Conservation (phyloP, 2,329 filamentous ascomycete species). For the Penicillium sclerotigenum region DNA sequence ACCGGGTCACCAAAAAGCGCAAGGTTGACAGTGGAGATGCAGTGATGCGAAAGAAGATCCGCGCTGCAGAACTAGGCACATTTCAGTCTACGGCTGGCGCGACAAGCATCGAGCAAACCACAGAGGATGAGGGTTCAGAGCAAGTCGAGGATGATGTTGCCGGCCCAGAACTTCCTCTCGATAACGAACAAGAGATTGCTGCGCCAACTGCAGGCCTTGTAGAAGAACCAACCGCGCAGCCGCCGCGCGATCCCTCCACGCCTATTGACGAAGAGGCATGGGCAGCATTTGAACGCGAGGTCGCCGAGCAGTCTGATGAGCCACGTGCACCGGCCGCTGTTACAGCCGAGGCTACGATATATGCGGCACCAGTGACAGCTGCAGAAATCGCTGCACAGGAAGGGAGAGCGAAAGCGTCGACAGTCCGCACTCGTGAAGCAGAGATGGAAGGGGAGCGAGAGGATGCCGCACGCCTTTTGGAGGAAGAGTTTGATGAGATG, state of each 20-base stretch:
- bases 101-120: conserved; percentile 23
- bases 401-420: conserved; percentile 46
- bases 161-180: conserved; percentile 22
- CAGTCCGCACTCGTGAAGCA: conserved; percentile 47
- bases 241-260: conserved; percentile 15
- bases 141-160: conserved; percentile 26
- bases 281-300: conserved; percentile 82
- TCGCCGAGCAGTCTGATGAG: conserved; percentile 52
- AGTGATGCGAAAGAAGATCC: conserved; percentile 44
- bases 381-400: conserved; percentile 59
- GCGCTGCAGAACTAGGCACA: conserved; percentile 32
- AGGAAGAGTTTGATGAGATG: conserved; percentile 81
- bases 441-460: conserved; percentile 67
- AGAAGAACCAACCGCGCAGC: conserved; percentile 6
- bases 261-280: conserved; percentile 72
- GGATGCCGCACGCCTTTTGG: conserved; percentile 68
- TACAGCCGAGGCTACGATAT: conserved; percentile 57
- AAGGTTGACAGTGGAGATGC: conserved; percentile 49
- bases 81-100: conserved; percentile 34
- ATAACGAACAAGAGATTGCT: conserved; percentile 11
- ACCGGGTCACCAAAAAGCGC: conserved; percentile 51
- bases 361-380: conserved; percentile 64
- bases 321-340: conserved; percentile 33
- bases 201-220: conserved; percentile 7
- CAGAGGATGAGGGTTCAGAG: conserved; percentile 29